Evolutionary conservation across 306 rosid species (phyloP), one percentile per base, ranked within the genome.

Genomic region (Casuarina cunninghamiana): DNA sequence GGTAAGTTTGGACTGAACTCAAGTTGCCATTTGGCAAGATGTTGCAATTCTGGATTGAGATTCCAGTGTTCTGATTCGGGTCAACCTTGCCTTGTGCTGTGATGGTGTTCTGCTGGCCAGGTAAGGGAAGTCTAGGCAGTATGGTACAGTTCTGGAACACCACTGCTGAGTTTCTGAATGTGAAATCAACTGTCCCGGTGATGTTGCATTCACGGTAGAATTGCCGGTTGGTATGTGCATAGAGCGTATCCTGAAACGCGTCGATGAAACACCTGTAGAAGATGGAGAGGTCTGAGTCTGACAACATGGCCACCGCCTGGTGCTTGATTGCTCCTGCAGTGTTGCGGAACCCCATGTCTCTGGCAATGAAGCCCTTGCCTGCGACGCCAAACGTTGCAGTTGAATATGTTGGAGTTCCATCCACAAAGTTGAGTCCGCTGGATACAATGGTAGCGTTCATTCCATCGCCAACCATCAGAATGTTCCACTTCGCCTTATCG

Each of bases 361-460:
- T 82, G 0, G 92, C 97, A 65, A 91, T 83, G 76, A 91, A 93
- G 66, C 88, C 85, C 57, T 39, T 81, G 35, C 97, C 98, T 26
- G 86, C 83, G 1, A 90, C 95, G 66, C 92, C 95, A 81, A 93
- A 87, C 73, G 97, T 91, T 65, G 98, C 96, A 17, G 82, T 5
- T 17, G 96, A 86, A 83, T 84, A 93, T 50, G 98, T 93, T 12
- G 97, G 93, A 41, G 96, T 91, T 66, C 98, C 98, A 80, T 91
- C 98, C 2, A 90, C 74, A 74, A 85, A 80, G 80, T 91, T 90
- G 60, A 79, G 90, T 15, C 78, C 51, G 3, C 79, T 89, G 61
- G 91, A 85, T 3, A 93, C 90, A 72, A 77, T 74, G 19, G 97
- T 89, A 13, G 72, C 42, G 32, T 51, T 89, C 86, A 89, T 89